Percentiles rank a stretch among this genome's conserved stretches.
Conservation (phyloP, 1,284 basidiomycete genomes). For the Papiliotrema nemorosa region DNA sequence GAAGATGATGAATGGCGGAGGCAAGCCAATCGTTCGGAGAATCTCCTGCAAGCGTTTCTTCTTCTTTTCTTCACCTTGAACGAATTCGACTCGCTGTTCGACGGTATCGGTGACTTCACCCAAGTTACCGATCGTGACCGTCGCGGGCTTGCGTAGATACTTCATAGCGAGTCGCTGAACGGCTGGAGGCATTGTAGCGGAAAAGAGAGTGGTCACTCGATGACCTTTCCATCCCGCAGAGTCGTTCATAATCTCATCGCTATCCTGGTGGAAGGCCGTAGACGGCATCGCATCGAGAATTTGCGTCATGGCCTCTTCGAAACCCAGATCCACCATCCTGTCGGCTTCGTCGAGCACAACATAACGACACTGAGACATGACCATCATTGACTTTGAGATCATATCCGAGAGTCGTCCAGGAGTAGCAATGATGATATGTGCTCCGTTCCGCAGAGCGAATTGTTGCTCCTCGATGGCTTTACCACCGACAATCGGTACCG, state of each 20-base stretch:
- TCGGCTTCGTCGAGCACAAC: constrained; percentile 99
- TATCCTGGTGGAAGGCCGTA: constrained; percentile 80
- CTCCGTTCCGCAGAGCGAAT: constrained; percentile 89
- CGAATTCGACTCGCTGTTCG: constrained; percentile 92
- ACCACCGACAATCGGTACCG: constrained; percentile 97
- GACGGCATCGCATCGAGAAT: constrained; percentile 90
- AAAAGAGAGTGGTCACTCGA: constrained; percentile 88
- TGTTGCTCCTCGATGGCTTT: constrained; percentile 93
- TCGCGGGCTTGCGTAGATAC: constrained; percentile 86
- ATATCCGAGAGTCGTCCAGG: constrained; percentile 97
- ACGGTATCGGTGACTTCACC: constrained; percentile 97
- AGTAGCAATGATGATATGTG: constrained; percentile 97
- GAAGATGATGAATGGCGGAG: constrained; percentile 95
- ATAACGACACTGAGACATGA: constrained; percentile 93
- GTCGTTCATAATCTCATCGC: constrained; percentile 51
- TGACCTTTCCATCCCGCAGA: constrained; percentile 58
- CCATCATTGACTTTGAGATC: constrained; percentile 90
- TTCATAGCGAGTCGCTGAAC: constrained; percentile 92
- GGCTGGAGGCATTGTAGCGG: constrained; percentile 95
- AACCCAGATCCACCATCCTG: constrained; percentile 96
- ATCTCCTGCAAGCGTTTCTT: constrained; percentile 85
- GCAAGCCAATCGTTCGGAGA: constrained; percentile 74
- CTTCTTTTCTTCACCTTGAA: constrained; percentile 89
- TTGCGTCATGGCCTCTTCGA: constrained; percentile 89
- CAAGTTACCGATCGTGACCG: constrained; percentile 96